Evolutionary conservation across 129 eudicot species (phyloP).

Genomic region (Lonicera japonica): DNA sequence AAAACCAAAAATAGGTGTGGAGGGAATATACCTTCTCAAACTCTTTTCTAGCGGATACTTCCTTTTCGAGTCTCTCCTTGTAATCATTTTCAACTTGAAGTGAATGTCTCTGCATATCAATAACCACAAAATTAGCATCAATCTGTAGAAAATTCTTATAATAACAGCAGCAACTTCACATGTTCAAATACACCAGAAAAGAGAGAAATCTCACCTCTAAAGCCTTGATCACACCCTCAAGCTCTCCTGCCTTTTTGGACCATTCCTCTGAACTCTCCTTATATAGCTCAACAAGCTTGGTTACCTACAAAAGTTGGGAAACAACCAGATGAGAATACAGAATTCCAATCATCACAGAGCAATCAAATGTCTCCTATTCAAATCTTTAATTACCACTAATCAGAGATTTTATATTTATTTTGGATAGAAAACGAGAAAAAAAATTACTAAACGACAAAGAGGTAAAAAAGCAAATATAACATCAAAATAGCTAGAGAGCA

Average conservation of each 20-base stretch:
- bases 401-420: too few species aligned
- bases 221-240: constrained; percentile 96
- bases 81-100: constrained; percentile 77
- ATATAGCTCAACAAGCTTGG: constrained; percentile 77
- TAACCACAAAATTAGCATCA: not conserved
- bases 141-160: not conserved
- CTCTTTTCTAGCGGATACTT: constrained; percentile 45
- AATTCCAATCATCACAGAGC: not conserved
- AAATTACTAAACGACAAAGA: too few species aligned
- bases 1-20: not conserved
- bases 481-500: too few species aligned
- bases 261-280: constrained; percentile 93
- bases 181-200: not conserved
- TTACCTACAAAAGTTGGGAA: constrained; percentile 25
- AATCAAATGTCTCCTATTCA: too few species aligned
- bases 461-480: too few species aligned
- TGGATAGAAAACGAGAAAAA: too few species aligned
- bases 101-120: constrained; percentile 44
- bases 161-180: not conserved
- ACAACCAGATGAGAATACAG: not conserved
- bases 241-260: constrained; percentile 96
- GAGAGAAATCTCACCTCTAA: constrained; percentile 42
- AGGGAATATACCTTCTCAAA: constrained; percentile 38
- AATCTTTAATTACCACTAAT: too few species aligned
- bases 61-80: constrained; percentile 74